Percentiles rank a stretch among this genome's conserved stretches.
Evolutionary conservation across 768 basidiomycete genomes (phyloP).

Genomic region (Sporobolomyces pararoseus): DNA sequence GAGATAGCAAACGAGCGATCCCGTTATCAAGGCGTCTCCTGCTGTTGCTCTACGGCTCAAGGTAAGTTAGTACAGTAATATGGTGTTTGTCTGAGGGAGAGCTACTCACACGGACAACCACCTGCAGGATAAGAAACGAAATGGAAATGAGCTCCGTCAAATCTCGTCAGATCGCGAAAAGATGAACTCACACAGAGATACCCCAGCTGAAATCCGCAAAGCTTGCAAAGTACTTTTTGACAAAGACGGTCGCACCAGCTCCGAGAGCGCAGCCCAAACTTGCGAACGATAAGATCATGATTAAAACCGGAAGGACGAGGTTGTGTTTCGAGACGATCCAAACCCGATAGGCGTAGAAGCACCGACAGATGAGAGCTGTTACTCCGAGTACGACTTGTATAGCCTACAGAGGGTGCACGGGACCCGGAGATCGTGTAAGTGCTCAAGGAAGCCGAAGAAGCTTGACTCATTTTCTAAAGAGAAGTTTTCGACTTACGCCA

Average conservation of each 20-base stretch:
- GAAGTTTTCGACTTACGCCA: background rate
- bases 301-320: background rate
- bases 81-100: background rate
- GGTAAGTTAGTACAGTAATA: background rate
- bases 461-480: background rate
- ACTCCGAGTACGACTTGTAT: background rate
- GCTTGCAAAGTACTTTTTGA: background rate
- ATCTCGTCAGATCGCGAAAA: background rate
- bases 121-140: background rate
- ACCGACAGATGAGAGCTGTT: background rate
- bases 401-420: background rate
- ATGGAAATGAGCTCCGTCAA: background rate
- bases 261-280: background rate
- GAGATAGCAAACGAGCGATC: constrained; percentile 4
- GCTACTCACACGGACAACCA: background rate
- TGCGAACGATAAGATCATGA: constrained; percentile 2
- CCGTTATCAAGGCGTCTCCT: background rate
- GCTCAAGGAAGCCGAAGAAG: background rate
- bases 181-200: background rate
- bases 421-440: background rate
- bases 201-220: background rate
- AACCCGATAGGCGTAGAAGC: constrained; percentile 8
- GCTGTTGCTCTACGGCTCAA: background rate
- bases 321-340: constrained; percentile 6
- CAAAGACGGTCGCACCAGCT: background rate